Conservation (phyloP, 2,329 filamentous ascomycete genomes). For the Aspergillus carbonarius region DNA sequence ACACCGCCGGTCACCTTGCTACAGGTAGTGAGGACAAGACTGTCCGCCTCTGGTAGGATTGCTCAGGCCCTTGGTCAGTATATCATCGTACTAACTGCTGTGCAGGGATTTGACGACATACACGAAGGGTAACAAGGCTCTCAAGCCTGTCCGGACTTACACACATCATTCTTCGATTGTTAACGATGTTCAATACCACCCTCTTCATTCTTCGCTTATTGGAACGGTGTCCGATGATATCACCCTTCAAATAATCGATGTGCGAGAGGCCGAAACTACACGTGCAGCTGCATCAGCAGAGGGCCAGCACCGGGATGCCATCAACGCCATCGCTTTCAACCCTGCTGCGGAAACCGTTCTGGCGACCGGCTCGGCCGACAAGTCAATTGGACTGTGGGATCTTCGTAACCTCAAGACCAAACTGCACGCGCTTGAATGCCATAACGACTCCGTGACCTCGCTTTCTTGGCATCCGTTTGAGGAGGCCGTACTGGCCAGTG, state of each 20-base stretch:
- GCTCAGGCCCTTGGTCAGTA: not conserved
- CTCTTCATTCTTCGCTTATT: slow-evolving; percentile 77
- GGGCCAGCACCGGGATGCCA: slow-evolving; percentile 81
- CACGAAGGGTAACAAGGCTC: slow-evolving; percentile 64
- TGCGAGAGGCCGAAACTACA: slow-evolving; percentile 66
- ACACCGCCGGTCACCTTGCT: slow-evolving; percentile 74
- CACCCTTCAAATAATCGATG: slow-evolving; percentile 87
- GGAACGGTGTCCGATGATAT: slow-evolving; percentile 94
- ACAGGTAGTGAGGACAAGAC: slow-evolving; percentile 92
- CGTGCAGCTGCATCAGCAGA: slow-evolving; percentile 68
- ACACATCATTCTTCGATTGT: slow-evolving; percentile 88
- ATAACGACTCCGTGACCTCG: slow-evolving; percentile 85
- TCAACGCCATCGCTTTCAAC: slow-evolving; percentile 96
- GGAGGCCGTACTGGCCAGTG: slow-evolving; percentile 82
- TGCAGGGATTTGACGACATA: slow-evolving; percentile 76
- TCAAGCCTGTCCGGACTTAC: slow-evolving; percentile 73
- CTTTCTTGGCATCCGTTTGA: slow-evolving; percentile 94
- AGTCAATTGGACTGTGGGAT: slow-evolving; percentile 94
- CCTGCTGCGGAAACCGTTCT: slow-evolving; percentile 85
- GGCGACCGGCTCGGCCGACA: slow-evolving; percentile 91
- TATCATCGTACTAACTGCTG: slow-evolving; percentile 4
- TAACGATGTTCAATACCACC: slow-evolving; percentile 96
- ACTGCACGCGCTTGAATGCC: slow-evolving; percentile 84
- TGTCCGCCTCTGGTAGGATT: slow-evolving; percentile 77
- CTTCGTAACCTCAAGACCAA: slow-evolving; percentile 86